Evolutionary conservation across 331 rosid species (phyloP), one percentile per base, ranked within the genome.

Genomic region (Cucumis variabilis): DNA sequence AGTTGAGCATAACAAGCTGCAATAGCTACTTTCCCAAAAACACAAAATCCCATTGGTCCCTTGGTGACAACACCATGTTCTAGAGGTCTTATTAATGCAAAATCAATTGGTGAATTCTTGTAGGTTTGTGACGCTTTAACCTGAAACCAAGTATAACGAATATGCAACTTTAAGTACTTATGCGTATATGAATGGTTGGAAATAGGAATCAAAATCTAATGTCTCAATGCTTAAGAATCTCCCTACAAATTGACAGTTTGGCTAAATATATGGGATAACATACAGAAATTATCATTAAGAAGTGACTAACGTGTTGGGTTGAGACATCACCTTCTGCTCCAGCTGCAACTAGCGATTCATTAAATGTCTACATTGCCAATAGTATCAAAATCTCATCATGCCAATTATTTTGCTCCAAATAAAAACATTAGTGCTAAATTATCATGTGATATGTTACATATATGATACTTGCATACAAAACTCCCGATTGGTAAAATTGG

Each of bases 1-100:
- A n/a, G n/a, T n/a, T n/a, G 99, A 62, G 98, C 98, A 90, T 97
- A 92, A 86, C 99, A 98, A 87, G 99, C 98, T 0, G 98, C 98
- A 88, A 97, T 92, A 70, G 98, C n/a, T n/a, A n/a, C n/a, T n/a
- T n/a, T n/a, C n/a, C n/a, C n/a, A n/a, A n/a, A n/a, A n/a, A n/a
- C n/a, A n/a, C n/a, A n/a, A n/a, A n/a, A n/a, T n/a, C n/a, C n/a
- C n/a, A n/a, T n/a, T n/a, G n/a, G n/a, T n/a, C n/a, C n/a, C n/a
- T n/a, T n/a, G n/a, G n/a, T n/a, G n/a, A n/a, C n/a, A n/a, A n/a
- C n/a, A n/a, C n/a, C n/a, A n/a, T n/a, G n/a, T n/a, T n/a, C n/a
- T n/a, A n/a, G n/a, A n/a, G n/a, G n/a, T n/a, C n/a, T n/a, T n/a
- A n/a, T n/a, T n/a, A n/a, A n/a, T n/a, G n/a, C n/a, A n/a, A n/a